Evolutionary conservation across 1,139 yeast species (phyloP).

Genomic region (Geotrichum aggregatum): DNA sequence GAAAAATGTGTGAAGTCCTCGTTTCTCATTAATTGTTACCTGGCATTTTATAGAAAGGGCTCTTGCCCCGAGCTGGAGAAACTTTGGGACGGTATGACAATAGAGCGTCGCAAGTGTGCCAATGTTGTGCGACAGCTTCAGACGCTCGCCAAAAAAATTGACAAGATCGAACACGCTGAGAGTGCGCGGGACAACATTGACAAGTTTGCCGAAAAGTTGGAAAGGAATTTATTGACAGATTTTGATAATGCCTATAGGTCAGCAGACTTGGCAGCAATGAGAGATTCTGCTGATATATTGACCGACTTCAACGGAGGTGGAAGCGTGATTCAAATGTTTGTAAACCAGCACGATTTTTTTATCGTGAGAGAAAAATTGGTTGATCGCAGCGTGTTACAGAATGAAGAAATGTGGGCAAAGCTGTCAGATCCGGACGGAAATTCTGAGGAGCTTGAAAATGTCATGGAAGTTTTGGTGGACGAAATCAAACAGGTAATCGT

Average conservation of each 20-base stretch:
- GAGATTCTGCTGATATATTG: conserved; percentile 72
- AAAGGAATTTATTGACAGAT: conserved; percentile 47
- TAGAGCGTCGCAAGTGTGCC: conserved; percentile 63
- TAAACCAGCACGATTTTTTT: conserved; percentile 73
- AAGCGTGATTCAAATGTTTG: conserved; percentile 76
- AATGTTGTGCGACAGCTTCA: conserved; percentile 63
- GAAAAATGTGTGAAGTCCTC: conserved; percentile 72
- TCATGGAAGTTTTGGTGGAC: conserved; percentile 41
- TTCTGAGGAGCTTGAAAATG: conserved; percentile 40
- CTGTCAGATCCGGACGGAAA: conserved; percentile 47
- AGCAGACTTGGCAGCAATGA: conserved; percentile 67
- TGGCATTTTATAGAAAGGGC: conserved; percentile 62
- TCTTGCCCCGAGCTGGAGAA: conserved; percentile 51
- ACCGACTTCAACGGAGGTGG: conserved; percentile 82
- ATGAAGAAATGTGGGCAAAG: conserved; percentile 45
- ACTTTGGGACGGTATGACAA: conserved; percentile 39
- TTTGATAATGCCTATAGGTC: conserved; percentile 45
- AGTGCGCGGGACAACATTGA: conserved; percentile 54
- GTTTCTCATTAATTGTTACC: conserved; percentile 70
- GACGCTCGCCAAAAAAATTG: conserved; percentile 54
- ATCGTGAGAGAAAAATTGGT: conserved; percentile 47
- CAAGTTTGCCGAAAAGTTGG: conserved; percentile 73
- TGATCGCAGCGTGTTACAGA: conserved; percentile 37
- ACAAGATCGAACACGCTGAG: conserved; percentile 41
- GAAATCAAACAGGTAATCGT: conserved; percentile 50